Base-by-base conservation (phyloP, 345 rosid genomes). In the Adansonia digitata region DNA sequence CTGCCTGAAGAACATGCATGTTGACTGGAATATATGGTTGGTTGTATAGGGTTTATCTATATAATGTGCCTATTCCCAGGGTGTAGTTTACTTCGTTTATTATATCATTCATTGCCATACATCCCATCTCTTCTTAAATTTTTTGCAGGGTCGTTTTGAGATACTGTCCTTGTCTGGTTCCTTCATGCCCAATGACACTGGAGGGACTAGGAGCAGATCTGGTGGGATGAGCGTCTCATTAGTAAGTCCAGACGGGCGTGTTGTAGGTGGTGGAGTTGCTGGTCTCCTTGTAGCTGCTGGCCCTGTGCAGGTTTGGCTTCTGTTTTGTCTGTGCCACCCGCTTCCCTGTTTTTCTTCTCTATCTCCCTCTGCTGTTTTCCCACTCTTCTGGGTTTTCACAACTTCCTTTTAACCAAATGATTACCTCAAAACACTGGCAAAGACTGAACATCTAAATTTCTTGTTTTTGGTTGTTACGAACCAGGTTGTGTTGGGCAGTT, bases 191-290 rank as follows among this genome's bases (percentile, higher is more conserved):
- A 91, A 77, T 11, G 98, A 93, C 70, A 82, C 71, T 71, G 91
- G 92, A 29, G 98, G 99, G 53, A 84, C 94, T 51, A 86, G 94
- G 51, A 89, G 94, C 86, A 81, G 99, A 79, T 88, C 97, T 91
- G n/a, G n/a, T n/a, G n/a, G n/a, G n/a, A n/a, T n/a, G 97, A 95
- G 97, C 9, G 93, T 95, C 35, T 95, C 99, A n/a, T n/a, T n/a
- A 72, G 92, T 90, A 5, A 89, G 98, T 77, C 94, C 97, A 0
- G 98, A 95, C 39, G 99, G 99, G 11, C 99, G 99, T 69, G 96
- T 95, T 56, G 82, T 95, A 3, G 99, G 99, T 0, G 99, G 98
- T 63, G 88, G 97, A 12, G 86, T 95, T 18, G 98, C 98, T 4
- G 99, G 99, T 78, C 87, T 93, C 72, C 81, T 95, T 0, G 86